These are phyloP conservation scores for Penicillium sp. DNA, from an alignment of 2,329 filamentous ascomycete species.

Conservation along the genomic window DNA sequence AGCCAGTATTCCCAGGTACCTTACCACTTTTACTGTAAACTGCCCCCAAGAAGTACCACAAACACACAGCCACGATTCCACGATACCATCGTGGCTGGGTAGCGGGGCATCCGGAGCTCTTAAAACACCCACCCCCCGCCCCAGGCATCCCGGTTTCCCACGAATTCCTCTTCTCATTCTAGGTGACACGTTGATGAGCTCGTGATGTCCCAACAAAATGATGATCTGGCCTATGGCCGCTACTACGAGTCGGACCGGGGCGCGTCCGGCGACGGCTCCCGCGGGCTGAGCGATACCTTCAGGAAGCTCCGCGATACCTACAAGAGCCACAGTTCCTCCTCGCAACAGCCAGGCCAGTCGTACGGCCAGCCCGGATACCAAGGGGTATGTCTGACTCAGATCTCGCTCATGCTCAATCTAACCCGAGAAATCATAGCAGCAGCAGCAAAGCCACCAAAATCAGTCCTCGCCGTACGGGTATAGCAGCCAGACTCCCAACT, in stretches of 20 bases:
- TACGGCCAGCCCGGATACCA: conserved; percentile 25
- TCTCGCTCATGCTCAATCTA: background rate
- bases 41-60: no score
- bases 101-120: conserved; percentile 21
- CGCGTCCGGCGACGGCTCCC: conserved; percentile 40
- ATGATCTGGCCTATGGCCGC: conserved; percentile 56
- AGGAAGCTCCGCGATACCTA: conserved; percentile 47
- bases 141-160: conserved; percentile 6
- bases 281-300: conserved; percentile 54
- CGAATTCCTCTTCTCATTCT: conserved; percentile 3
- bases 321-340: conserved; percentile 27
- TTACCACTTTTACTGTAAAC: no score
- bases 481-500: conserved; percentile 26
- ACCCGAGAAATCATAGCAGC: conserved; percentile 10
- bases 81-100: conserved; percentile 24
- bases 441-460: conserved; percentile 19
- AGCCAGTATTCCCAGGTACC: no score
- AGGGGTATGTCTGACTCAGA: conserved; percentile 14
- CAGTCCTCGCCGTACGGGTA: conserved; percentile 23
- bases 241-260: conserved; percentile 41
- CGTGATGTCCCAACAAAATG: conserved; percentile 45
- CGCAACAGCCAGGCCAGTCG: conserved; percentile 20
- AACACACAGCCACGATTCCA: no score
- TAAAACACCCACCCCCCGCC: conserved; percentile 14
- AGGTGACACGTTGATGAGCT: no score